A percentile compares a stretch with the other conserved stretches of the same genome.
These are phyloP conservation scores for Populus nigra DNA, from an alignment of 345 rosid genomes.

Conservation along the genomic window DNA sequence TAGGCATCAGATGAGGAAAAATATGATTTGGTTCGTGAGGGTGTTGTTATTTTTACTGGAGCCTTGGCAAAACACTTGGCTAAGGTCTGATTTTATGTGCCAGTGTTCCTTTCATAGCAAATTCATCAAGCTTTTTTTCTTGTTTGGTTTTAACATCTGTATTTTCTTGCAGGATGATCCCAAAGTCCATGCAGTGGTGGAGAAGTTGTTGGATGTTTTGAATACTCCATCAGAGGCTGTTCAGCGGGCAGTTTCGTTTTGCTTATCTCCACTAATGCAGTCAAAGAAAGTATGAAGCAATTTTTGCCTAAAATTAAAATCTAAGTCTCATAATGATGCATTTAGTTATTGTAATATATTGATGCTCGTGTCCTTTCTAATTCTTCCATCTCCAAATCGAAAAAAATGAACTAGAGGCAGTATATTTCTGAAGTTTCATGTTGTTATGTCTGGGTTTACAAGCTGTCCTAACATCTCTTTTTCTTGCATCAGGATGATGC, in stretches of 20 bases:
- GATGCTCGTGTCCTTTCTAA: background rate
- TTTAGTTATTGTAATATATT: slow-evolving; percentile 4
- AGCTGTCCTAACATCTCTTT: slow-evolving; percentile 2
- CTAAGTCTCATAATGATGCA: background rate
- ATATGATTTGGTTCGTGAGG: slow-evolving; percentile 96
- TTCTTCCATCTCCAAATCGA: background rate
- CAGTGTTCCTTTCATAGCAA: slow-evolving; percentile 5
- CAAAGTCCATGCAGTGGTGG: slow-evolving; percentile 84
- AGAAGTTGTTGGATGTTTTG: slow-evolving; percentile 89
- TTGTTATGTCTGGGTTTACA: background rate
- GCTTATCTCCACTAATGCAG: slow-evolving; percentile 82
- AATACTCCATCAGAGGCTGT: slow-evolving; percentile 99
- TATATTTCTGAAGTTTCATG: slow-evolving; percentile 1
- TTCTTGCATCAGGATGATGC: slow-evolving; percentile 63
- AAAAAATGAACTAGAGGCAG: background rate
- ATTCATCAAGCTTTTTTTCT: background rate
- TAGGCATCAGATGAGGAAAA: slow-evolving; percentile 91
- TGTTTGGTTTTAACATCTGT: background rate
- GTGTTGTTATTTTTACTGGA: slow-evolving; percentile 95
- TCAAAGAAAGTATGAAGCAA: slow-evolving; percentile 67
- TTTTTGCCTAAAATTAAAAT: slow-evolving; percentile 7
- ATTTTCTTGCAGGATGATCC: slow-evolving; percentile 76
- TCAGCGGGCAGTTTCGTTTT: slow-evolving; percentile 87
- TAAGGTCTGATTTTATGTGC: slow-evolving; percentile 49
- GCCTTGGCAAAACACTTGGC: slow-evolving; percentile 90